phyloP scores from a whole-genome alignment of 345 rosid species.

The Carallia brachiata region DNA sequence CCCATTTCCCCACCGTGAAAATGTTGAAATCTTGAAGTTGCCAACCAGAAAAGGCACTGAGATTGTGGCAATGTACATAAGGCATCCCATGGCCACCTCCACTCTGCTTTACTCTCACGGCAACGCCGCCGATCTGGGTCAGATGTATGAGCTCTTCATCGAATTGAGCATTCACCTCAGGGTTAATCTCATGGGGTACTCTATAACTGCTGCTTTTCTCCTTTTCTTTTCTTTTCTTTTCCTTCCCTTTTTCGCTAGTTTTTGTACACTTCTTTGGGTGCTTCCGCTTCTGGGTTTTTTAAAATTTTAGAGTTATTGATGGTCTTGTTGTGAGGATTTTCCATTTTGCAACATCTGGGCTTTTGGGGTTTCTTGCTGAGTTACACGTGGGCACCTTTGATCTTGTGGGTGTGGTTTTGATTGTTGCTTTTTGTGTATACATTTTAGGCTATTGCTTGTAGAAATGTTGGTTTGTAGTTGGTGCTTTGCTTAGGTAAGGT shows the following conservation, averaged over 20 bases:
- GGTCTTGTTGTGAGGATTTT: not conserved
- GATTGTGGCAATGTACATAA: conserved; percentile 73
- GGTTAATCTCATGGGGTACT: conserved; percentile 89
- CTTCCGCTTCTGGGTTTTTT: not conserved
- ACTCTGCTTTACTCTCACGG: conserved; percentile 93
- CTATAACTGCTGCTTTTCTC: not conserved
- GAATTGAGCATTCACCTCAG: conserved; percentile 89
- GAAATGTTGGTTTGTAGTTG: not conserved
- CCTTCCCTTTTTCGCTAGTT: not conserved
- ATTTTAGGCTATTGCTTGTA: not conserved
- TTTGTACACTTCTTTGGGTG: not conserved
- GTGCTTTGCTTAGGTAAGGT: not conserved
- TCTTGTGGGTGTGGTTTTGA: not conserved
- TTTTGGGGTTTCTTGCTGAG: not conserved
- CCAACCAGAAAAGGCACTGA: conserved; percentile 76
- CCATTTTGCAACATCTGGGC: not conserved
- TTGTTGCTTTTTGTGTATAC: not conserved
- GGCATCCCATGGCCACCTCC: conserved; percentile 85
- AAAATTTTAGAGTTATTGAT: not conserved
- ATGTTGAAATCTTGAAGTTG: conserved; percentile 72
- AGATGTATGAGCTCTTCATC: conserved; percentile 97
- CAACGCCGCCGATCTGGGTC: conserved; percentile 93
- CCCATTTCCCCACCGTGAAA: conserved; percentile 85
- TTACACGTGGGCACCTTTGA: not conserved
- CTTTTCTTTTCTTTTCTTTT: not conserved